Evolutionary conservation across 495 filamentous ascomycete species (phyloP).

Genomic region (Cercophora sp.): DNA sequence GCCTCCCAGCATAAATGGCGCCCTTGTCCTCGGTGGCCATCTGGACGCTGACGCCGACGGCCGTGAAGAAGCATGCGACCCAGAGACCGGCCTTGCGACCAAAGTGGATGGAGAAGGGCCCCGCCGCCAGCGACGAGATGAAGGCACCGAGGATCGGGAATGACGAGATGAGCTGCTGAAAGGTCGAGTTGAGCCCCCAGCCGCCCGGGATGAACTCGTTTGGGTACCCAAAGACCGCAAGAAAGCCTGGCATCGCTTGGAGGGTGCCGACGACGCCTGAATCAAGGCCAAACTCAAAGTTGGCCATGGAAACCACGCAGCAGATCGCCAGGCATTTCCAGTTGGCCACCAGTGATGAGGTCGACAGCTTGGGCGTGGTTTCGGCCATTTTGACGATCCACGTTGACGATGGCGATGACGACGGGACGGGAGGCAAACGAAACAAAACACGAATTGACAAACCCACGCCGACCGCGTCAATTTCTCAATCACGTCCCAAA

Average conservation of each 20-base stretch:
- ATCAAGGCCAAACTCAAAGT: slow-evolving; percentile 15
- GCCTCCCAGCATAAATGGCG: slow-evolving; percentile 1
- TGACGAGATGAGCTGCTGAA: slow-evolving; percentile 52
- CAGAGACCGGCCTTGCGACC: slow-evolving; percentile 49
- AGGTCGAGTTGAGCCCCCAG: slow-evolving; percentile 19
- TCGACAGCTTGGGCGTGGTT: too few relatives aligned
- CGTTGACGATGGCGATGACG: too few relatives aligned
- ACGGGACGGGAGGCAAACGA: too few relatives aligned
- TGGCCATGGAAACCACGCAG: too few relatives aligned
- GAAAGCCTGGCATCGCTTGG: slow-evolving; percentile 15
- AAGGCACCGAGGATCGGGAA: slow-evolving; percentile 57
- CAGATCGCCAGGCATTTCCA: too few relatives aligned
- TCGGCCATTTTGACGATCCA: too few relatives aligned
- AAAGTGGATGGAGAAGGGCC: slow-evolving; percentile 40
- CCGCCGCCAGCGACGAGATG: slow-evolving; percentile 47
- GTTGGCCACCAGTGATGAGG: too few relatives aligned
- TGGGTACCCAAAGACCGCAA: slow-evolving; percentile 12
- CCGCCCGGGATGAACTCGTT: background rate
- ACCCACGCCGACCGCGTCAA: too few relatives aligned
- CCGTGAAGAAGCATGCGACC: slow-evolving; percentile 42
- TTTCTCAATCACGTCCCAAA: too few relatives aligned
- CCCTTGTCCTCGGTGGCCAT: background rate
- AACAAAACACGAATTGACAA: too few relatives aligned
- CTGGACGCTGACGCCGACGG: slow-evolving; percentile 19
- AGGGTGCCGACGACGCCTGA: slow-evolving; percentile 7